Percentiles rank a stretch among this genome's conserved stretches.
Conservation (phyloP, 2,329 filamentous ascomycete species). For the Emydomyces testavorans region DNA sequence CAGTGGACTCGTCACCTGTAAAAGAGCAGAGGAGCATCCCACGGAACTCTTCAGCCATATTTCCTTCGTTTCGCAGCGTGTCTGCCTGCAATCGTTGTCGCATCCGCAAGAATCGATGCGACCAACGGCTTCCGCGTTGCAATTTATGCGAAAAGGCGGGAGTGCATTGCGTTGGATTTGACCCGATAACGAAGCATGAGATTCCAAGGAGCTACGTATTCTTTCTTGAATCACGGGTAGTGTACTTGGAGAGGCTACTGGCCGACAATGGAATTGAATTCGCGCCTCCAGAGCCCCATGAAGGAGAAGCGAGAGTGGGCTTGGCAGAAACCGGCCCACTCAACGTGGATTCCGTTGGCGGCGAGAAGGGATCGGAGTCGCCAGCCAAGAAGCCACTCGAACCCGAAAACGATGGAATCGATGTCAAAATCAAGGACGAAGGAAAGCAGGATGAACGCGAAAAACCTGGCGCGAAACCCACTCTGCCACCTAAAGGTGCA, state of each 20-base stretch:
- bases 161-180: slow-evolving; percentile 86
- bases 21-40: slow-evolving; percentile 15
- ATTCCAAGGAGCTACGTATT: slow-evolving; percentile 89
- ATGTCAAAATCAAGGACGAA: slow-evolving; percentile 12
- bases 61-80: slow-evolving; percentile 63
- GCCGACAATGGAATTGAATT: slow-evolving; percentile 58
- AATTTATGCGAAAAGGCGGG: slow-evolving; percentile 86
- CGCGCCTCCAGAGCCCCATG: slow-evolving; percentile 58
- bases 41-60: slow-evolving; percentile 22
- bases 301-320: slow-evolving; percentile 31
- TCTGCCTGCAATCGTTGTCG: slow-evolving; percentile 91
- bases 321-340: slow-evolving; percentile 16
- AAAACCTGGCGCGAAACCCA: background rate
- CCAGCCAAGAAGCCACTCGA: background rate
- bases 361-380: background rate
- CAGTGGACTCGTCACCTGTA: slow-evolving; percentile 3
- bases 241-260: slow-evolving; percentile 69
- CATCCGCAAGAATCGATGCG: slow-evolving; percentile 85
- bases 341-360: background rate
- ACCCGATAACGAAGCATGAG: slow-evolving; percentile 91
- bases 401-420: background rate
- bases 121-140: slow-evolving; percentile 84
- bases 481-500: slow-evolving; percentile 7
- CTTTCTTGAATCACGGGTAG: slow-evolving; percentile 78
- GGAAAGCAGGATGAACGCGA: background rate